These are phyloP conservation scores for Carpinus viminea DNA, from an alignment of 306 rosid genomes.

Conservation along the genomic window DNA sequence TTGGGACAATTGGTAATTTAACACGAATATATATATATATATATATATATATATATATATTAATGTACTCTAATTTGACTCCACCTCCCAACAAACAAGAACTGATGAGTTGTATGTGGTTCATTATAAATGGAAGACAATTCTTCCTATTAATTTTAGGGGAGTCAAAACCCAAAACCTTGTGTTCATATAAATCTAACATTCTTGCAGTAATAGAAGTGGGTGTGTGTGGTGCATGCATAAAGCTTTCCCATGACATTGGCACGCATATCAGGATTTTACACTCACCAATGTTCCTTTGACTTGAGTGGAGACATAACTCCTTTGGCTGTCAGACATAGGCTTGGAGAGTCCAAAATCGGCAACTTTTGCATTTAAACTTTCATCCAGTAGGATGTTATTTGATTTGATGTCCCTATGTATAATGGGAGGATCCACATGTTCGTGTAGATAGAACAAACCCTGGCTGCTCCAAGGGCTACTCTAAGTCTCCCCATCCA, in stretches of 20 bases:
- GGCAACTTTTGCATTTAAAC: conserved; percentile 64
- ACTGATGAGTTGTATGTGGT: too few species aligned
- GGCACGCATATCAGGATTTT: neutral
- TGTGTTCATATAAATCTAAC: too few species aligned
- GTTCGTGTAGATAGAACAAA: conserved; percentile 70
- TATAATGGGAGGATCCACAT: conserved; percentile 68
- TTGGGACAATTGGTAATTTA: too few species aligned
- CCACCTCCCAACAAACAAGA: too few species aligned
- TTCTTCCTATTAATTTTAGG: too few species aligned
- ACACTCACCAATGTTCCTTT: conserved; percentile 45
- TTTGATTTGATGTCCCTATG: conserved; percentile 78
- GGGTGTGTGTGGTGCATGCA: too few species aligned
- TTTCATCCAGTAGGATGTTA: conserved; percentile 68
- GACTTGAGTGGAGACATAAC: conserved; percentile 65
- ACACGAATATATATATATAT: too few species aligned
- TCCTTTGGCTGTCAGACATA: conserved; percentile 47
- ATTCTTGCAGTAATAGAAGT: neutral
- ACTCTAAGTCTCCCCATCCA: conserved; percentile 41
- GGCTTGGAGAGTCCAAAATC: conserved; percentile 88
- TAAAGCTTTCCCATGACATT: neutral
- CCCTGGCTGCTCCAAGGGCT: conserved; percentile 75
- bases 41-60: too few species aligned
- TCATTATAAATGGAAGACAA: too few species aligned
- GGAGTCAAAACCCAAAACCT: too few species aligned
- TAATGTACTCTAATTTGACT: too few species aligned